Evolutionary conservation across 768 basidiomycete species (phyloP).

Genomic region (Hericium alpestre): DNA sequence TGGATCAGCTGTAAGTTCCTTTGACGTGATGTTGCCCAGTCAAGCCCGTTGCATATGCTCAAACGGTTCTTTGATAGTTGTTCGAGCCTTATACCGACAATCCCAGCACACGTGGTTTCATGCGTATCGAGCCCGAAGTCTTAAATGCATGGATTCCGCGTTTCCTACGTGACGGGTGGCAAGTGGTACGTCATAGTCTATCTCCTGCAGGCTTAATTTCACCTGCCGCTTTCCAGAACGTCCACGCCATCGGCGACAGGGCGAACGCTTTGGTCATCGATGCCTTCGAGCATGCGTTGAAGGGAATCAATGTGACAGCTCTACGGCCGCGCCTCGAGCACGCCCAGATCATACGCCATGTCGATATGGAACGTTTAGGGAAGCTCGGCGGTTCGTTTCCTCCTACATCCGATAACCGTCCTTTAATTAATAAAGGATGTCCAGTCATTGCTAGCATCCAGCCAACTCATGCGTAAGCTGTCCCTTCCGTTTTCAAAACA

Average conservation of each 20-base stretch:
- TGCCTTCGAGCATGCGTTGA: slow-evolving; percentile 64
- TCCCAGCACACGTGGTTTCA: slow-evolving; percentile 63
- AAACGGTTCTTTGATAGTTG: slow-evolving; percentile 31
- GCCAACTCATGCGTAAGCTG: slow-evolving; percentile 74
- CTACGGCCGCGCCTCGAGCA: slow-evolving; percentile 80
- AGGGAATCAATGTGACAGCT: slow-evolving; percentile 49
- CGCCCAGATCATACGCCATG: slow-evolving; percentile 74
- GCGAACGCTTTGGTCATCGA: slow-evolving; percentile 80
- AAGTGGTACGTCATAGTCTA: slow-evolving; percentile 53
- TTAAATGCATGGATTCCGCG: slow-evolving; percentile 53
- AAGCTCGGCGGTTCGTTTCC: slow-evolving; percentile 58
- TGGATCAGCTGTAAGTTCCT: slow-evolving; percentile 63
- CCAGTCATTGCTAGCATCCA: slow-evolving; percentile 85
- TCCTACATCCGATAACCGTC: too few relatives aligned
- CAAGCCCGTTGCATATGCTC: neutral
- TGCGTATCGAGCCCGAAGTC: slow-evolving; percentile 57
- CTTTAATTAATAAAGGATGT: neutral
- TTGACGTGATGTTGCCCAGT: neutral
- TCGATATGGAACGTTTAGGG: slow-evolving; percentile 68
- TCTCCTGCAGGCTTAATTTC: neutral
- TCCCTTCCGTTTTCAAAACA: neutral
- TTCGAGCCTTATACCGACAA: slow-evolving; percentile 78
- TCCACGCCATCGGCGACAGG: slow-evolving; percentile 80
- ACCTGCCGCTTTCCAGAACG: slow-evolving; percentile 42
- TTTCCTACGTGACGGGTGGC: slow-evolving; percentile 78